Base-by-base conservation (phyloP, 2,329 filamentous ascomycete species). In the Exophiala alcalophila region DNA sequence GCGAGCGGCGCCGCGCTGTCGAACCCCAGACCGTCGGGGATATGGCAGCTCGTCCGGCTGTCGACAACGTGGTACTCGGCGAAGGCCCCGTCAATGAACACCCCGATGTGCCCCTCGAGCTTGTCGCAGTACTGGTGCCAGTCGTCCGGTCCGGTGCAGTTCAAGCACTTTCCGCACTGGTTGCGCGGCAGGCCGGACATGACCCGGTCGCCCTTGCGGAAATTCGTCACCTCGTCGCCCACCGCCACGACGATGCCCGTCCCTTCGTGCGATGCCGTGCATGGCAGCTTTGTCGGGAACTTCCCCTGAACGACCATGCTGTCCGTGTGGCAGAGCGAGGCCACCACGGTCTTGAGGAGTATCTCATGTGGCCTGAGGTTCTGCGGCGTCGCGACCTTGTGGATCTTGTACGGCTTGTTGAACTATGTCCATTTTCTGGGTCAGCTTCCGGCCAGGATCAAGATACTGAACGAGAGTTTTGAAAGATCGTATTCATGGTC, bases 251-350 rank as follows among this genome's bases (percentile, higher is more conserved):
- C 68, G 12, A 76, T 77, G 12, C 76, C 77, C 11, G 73, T 62
- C 12, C 75, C 76, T 59, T 81, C 77, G 57, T 80, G 77, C 0
- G 74, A 80, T 5, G 66, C 74, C 6, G 69, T 79, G 43, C 68
- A 65, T 0, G 78, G 77, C 1, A 81, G 64, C 3, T 59, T 41
- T 0, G 68, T 67, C 5, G 57, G 60, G 57, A 81, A 73, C 31
- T 68, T 59, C 33, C 78, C 78, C 2, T 64, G 55, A 5, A 56
- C 53, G 3, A 80, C 75, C 73, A 81, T 77, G 47, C 61, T 60
- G 62, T 82, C 78, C 1, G 79, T 81, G 63, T 83, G 78, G 63
- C 78, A 82, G 56, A 80, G 71, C 1, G 75, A 78, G 7, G 75
- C 77, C 11, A 76, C 76, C 40, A 74, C 77, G 37, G 79, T 65